phyloP scores from a whole-genome alignment of 495 filamentous ascomycete genomes.

The Xylaria castorea region DNA sequence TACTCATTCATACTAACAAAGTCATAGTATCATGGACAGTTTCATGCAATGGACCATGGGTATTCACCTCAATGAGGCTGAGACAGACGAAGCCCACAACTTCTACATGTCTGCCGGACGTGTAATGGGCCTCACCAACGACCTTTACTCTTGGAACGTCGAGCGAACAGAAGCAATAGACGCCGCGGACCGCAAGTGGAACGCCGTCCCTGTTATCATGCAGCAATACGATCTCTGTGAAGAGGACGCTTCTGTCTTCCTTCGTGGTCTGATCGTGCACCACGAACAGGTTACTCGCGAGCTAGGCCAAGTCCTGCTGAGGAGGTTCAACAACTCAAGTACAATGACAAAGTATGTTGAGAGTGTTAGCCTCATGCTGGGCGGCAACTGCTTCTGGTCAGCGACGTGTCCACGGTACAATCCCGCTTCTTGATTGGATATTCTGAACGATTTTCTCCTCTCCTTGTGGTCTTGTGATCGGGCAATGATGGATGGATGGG shows the following conservation, averaged over 20 bases:
- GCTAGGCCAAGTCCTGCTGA: conserved; percentile 19
- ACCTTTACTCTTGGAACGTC: conserved; percentile 31
- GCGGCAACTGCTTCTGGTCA: conserved; percentile 30
- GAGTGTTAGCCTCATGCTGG: conserved; percentile 26
- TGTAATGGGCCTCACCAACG: conserved; percentile 29
- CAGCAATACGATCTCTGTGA: conserved; percentile 26
- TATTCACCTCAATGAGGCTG: conserved; percentile 26
- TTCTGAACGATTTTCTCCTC: neutral
- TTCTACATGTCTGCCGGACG: conserved; percentile 30
- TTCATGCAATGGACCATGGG: conserved; percentile 32
- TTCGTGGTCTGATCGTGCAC: conserved; percentile 19
- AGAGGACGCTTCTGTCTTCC: conserved; percentile 21
- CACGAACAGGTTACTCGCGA: conserved; percentile 26
- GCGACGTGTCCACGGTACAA: conserved; percentile 27
- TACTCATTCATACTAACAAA: neutral
- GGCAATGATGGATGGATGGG: neutral
- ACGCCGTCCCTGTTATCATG: conserved; percentile 30
- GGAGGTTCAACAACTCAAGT: conserved; percentile 18
- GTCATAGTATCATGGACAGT: conserved; percentile 26
- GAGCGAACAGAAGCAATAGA: conserved; percentile 27
- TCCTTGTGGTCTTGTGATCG: neutral
- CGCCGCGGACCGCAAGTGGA: conserved; percentile 25
- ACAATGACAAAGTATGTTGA: conserved; percentile 27
- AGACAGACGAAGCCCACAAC: conserved; percentile 25
- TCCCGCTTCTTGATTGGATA: conserved; percentile 8